Conservation (phyloP, 345 rosid genomes). For the Combretum micranthum region DNA sequence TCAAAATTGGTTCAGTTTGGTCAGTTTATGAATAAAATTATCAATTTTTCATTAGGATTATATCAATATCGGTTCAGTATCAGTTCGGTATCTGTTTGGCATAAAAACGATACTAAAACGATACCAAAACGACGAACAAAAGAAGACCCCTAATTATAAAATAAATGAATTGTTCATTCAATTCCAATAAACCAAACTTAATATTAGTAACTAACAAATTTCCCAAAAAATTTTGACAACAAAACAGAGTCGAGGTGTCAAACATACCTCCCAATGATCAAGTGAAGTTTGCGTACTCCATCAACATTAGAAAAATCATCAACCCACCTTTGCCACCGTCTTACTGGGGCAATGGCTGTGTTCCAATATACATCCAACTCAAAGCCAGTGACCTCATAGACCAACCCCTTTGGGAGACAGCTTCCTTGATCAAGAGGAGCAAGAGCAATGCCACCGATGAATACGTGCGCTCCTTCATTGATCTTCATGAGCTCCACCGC, state of each 20-base stretch:
- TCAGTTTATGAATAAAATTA: no score
- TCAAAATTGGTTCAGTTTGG: no score
- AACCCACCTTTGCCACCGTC: conserved; percentile 66
- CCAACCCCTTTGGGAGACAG: conserved; percentile 73
- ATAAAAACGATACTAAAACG: no score
- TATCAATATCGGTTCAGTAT: no score
- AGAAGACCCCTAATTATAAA: no score
- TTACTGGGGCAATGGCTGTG: conserved; percentile 88
- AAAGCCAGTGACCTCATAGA: conserved; percentile 42
- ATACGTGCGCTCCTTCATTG: conserved; percentile 68
- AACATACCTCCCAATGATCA: conserved; percentile 31
- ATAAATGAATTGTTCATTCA: no score
- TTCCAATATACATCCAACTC: conserved; percentile 56
- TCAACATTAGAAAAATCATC: conserved; percentile 48
- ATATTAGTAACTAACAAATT: conserved; percentile 4
- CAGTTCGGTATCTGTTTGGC: no score
- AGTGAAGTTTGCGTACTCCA: conserved; percentile 60
- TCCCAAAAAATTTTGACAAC: neutral
- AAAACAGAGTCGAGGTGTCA: conserved; percentile 45
- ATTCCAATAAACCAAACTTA: no score
- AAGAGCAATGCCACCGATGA: conserved; percentile 51
- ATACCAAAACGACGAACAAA: no score
- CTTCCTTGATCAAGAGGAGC: conserved; percentile 68
- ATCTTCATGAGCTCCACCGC: conserved; percentile 50
- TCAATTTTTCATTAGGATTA: no score